Evolutionary conservation across 805 yeast genomes (phyloP), one percentile per base, ranked within the genome.

Genomic region (Debaryomyces prosopidis): DNA sequence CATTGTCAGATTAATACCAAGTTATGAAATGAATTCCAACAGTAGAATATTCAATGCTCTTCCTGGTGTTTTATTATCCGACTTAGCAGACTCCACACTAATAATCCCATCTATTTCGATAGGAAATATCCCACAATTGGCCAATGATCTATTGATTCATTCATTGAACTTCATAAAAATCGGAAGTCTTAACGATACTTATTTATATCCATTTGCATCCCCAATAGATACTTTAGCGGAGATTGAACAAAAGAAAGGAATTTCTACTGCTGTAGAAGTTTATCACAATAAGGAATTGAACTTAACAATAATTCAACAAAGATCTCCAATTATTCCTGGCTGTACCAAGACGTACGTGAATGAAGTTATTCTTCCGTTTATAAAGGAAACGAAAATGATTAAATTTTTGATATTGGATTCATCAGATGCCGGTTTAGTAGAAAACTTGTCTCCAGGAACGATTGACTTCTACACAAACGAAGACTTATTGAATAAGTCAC

Each of bases 101-200:
- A 59, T 92, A 1, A 35, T 94, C 1, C 98, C 98, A 0, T 66
- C 90, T 0, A 86, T 94, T 0, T 82, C 97, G 3, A 77, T 88
- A 5, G 98, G 96, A 6, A 94, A 92, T 57, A 85, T 90, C 3
- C 95, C 98, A 0, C 99, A 94, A 62, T 68, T 92, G 40, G 66
- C 91, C 0, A 63, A 79, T 5, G 98, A 91, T 62, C 69, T 91
- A 26, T 65, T 92, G 19, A 70, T 90, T 8, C 85, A 85, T 55
- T 80, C 84, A n/a, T 65, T 78, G 18, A 73, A 71, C 4, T 77
- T 84, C 46, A 50, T 63, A 45, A 77, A 77, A 32, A 71, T 84
- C 3, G 81, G 78, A 9, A 58, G 77, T 12, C 64, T 91, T 23
- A 85, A 86, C 54, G 83, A 82, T 42, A 62, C 69, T 2, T 79